These are phyloP conservation scores for Eremochloa ophiuroides DNA, from an alignment of 176 grass and related monocot genomes.

Conservation along the genomic window DNA sequence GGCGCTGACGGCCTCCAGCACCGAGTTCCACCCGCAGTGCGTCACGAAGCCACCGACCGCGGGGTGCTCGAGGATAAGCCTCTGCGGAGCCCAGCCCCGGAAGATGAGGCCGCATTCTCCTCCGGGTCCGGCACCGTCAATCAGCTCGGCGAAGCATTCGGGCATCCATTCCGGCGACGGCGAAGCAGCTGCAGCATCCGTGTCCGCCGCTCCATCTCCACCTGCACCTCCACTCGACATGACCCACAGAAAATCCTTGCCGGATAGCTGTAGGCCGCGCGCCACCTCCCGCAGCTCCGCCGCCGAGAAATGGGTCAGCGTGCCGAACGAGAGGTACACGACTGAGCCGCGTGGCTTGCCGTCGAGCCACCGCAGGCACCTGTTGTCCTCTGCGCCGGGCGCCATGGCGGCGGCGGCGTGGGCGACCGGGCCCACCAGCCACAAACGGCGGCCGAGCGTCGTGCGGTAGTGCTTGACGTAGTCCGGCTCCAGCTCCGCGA, in stretches of 20 bases:
- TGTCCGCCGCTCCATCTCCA: too few relatives aligned
- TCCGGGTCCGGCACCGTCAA: too few relatives aligned
- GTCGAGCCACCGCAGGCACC: conserved; percentile 47
- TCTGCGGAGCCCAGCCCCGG: conserved; percentile 34
- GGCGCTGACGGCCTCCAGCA: conserved; percentile 23
- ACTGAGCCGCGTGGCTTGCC: conserved; percentile 23
- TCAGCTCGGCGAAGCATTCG: conserved; percentile 13
- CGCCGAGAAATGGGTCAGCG: not conserved
- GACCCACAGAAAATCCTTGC: not conserved
- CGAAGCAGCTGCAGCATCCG: not conserved
- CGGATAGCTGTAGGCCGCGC: not conserved
- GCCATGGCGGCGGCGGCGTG: not conserved
- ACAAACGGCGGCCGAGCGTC: not conserved
- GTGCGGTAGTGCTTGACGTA: conserved; percentile 17
- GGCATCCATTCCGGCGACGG: conserved; percentile 27
- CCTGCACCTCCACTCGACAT: not conserved
- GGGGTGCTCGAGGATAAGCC: conserved; percentile 5
- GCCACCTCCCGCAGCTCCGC: not conserved
- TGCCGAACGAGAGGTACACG: conserved; percentile 46
- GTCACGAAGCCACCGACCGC: conserved; percentile 33
- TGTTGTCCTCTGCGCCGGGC: not conserved
- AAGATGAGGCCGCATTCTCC: conserved; percentile 25
- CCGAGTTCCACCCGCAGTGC: conserved; percentile 53
- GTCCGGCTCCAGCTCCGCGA: conserved; percentile 45
- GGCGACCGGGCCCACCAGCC: conserved; percentile 41